Conservation (phyloP, 2,329 filamentous ascomycete species). For the Myriosclerotinia duriaeana region DNA sequence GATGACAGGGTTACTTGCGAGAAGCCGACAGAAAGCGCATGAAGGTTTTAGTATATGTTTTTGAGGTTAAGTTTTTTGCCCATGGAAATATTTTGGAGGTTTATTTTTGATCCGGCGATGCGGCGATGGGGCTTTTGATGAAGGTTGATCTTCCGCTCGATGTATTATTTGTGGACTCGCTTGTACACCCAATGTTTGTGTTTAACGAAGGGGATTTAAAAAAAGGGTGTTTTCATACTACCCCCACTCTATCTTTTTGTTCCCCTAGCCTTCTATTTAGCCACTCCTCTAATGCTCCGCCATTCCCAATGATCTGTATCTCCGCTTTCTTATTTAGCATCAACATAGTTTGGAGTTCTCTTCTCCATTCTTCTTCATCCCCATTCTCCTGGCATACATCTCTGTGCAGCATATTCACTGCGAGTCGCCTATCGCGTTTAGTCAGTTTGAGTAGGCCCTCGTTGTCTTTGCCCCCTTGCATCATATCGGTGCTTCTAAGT, state of each 20-base stretch:
- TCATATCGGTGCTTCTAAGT: conserved; percentile 42
- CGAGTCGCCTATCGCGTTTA: conserved; percentile 54
- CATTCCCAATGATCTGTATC: conserved; percentile 65
- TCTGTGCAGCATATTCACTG: conserved; percentile 52
- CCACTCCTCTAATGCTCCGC: conserved; percentile 35
- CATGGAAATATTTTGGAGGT: background rate
- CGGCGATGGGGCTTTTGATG: too few species aligned
- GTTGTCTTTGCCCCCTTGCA: conserved; percentile 14
- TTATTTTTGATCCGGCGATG: background rate
- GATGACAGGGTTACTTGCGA: background rate
- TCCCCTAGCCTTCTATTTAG: conserved; percentile 34
- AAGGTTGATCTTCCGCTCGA: background rate
- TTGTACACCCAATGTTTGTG: background rate
- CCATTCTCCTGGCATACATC: conserved; percentile 38
- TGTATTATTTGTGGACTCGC: background rate
- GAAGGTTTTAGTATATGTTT: background rate
- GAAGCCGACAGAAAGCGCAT: background rate
- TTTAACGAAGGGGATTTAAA: background rate
- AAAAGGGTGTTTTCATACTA: background rate
- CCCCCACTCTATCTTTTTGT: background rate
- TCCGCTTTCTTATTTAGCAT: conserved; percentile 74
- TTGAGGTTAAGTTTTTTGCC: background rate
- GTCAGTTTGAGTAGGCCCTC: conserved; percentile 20
- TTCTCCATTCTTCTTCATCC: conserved; percentile 45
- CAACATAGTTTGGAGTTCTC: conserved; percentile 70